Evolutionary conservation across 1,139 yeast genomes (phyloP), one percentile per base, ranked within the genome.

Genomic region (Petasospora fabianii): DNA sequence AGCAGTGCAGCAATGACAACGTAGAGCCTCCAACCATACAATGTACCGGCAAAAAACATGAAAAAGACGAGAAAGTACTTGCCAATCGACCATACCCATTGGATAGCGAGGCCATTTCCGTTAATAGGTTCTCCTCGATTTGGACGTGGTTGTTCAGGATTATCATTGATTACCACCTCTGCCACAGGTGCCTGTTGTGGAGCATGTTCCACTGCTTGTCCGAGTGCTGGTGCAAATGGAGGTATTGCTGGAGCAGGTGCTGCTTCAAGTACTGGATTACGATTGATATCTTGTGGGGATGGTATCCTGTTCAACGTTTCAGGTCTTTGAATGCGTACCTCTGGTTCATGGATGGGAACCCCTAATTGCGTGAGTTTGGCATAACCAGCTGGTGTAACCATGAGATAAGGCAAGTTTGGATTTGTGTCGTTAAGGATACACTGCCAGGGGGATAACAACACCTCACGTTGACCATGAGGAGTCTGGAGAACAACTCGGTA

Each of bases 401-500:
- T 56, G 5, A 71, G 36, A 44, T 71, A 72, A 0, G 74, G 73
- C 15, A 50, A 54, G 26, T 60, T 60, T 3, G 55, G 53, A 3
- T 59, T 64, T 16, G 64, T 50, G 27, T 68, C 66, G n/a, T 71
- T 72, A 12, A 72, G 53, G 4, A 71, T 67, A 26, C 69, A 69
- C 39, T 72, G 71, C 0, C 70, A 62, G 0, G 69, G 54, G 30
- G 64, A 65, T 27, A 72, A 52, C 0, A 29, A 18, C 0, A 65
- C 65, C 8, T 34, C 42, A 12, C 46, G 43, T 6, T 38, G 41
- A 3, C 52, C 55, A 11, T 36, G 18, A 1, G 27, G 15, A 0
- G 55, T 41, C 7, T 49, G 29, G 3, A 51, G 15, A 3, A 43
- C 38, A 21, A 56, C 24, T 32, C 34, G 38, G 35, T 40, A 48